Base-by-base conservation (phyloP, 148 eudicot species). In the Talinum fruticosum region DNA sequence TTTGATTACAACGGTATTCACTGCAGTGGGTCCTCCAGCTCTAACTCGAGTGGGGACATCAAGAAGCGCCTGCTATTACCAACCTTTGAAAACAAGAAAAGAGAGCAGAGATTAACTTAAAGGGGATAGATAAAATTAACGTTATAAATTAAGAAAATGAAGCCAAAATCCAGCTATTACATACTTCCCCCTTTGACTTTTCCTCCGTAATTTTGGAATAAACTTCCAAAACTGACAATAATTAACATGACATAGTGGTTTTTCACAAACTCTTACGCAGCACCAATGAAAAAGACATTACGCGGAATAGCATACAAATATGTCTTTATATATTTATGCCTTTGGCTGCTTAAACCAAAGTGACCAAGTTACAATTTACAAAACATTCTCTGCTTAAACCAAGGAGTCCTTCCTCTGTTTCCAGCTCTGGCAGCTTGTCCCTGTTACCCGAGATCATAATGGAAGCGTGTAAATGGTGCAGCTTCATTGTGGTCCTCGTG, bases 391-490 rank as follows among this genome's bases (percentile, higher is more conserved):
- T 68, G 41, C 71, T 67, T 61, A 26, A 61, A 61, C 32, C 15
- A 24, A 26, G 66, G 2, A 61, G 30, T 61, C 8, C 19, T 26
- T 61, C 66, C 13, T 62, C 64, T 59, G 28, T 23, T 16, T 51
- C 54, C 57, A 59, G 29, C 28, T 59, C 29, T 59, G n/a, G 10
- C 64, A 59, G 10, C 64, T 59, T 0, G 28, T 59, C n/a, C 4
- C 5, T 1, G 26, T 5, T 6, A 59, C n/a, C 6, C 12, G 73
- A 71, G 3, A 37, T 41, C 29, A 37, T 41, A 66, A 84, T 84
- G 86, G 79, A 68, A 69, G 73, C 74, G 44, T 73, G 75, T 69
- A 87, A 53, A 62, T 38, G 66, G 38, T 66, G 85, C 72, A 68
- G 69, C 30, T 53, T 78, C 69, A 28, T 81, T 70, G 38, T 73